Evolutionary conservation across 441 rosid genomes (phyloP), one percentile per base, ranked within the genome.

Genomic region (Geranium incanum): DNA sequence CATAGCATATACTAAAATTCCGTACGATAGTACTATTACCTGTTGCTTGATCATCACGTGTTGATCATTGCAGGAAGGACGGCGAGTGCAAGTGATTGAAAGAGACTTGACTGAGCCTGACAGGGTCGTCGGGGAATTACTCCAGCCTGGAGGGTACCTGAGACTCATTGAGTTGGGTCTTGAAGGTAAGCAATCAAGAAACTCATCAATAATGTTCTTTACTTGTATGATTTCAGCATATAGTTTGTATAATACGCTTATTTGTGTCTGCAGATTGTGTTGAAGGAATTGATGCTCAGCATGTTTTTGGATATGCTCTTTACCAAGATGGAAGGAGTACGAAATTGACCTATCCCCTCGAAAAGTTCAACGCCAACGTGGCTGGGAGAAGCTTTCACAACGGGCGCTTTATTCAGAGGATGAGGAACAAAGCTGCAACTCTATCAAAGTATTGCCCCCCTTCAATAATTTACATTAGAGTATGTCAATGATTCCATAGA

Each of bases 91-190:
- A 3, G 68, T 65, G 39, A 65, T 65, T 33, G 68, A 65, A 33
- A 65, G 67, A 9, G 67, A 64, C 67, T 64, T 64, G 67, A 64
- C 15, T 1, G 38, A 64, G 38, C 67, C 67, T 0, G 67, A 64
- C n/a, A 64, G 67, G 39, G 36, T 65, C 12, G 68, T 65, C 4
- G 68, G 68, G 6, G 68, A 65, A 3, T 33, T 65, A 15, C 68
- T 65, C 36, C 68, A 23, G 15, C 68, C 68, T 2, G 68, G 68
- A 18, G 68, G 68, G 5, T 65, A 33, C 39, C 39, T 33, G 0
- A 65, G 9, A 9, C 38, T 65, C 15, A 33, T 33, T 3, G 68
- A 65, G 38, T 65, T 65, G 39, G 68, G 68, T 4, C 68, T 65
- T 65, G 43, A 28, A 13, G 67, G 67, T 63, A 63, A 18, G 12